These are phyloP conservation scores for Phytopythium sindhum DNA, from an alignment of 352 stramenopile genomes.

Conservation along the genomic window DNA sequence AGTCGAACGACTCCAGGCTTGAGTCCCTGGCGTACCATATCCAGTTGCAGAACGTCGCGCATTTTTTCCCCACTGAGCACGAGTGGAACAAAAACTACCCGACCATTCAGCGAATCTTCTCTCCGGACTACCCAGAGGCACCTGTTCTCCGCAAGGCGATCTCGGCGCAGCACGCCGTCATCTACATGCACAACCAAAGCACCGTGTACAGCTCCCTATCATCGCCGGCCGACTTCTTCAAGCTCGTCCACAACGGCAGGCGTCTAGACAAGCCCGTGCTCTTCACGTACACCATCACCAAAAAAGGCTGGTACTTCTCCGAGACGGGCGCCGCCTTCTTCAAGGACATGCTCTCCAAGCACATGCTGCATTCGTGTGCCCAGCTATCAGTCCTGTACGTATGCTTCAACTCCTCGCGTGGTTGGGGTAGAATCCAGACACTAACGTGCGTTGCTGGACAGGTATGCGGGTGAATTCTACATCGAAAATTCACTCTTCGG, in stretches of 20 bases:
- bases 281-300: constrained; percentile 33
- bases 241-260: constrained; percentile 19
- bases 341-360: constrained; percentile 37
- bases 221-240: constrained; percentile 22
- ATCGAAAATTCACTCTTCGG: constrained; percentile 16
- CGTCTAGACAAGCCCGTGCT: constrained; percentile 26
- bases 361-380: constrained; percentile 31
- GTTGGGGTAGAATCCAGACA: background rate
- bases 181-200: constrained; percentile 23
- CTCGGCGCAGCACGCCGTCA: constrained; percentile 18
- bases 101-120: constrained; percentile 24
- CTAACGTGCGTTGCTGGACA: constrained; percentile 6
- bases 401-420: background rate
- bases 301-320: constrained; percentile 33
- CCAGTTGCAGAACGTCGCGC: constrained; percentile 22
- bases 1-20: constrained; percentile 17
- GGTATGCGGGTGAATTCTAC: constrained; percentile 29
- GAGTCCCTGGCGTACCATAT: constrained; percentile 25
- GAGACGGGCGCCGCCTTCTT: constrained; percentile 33
- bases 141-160: constrained; percentile 21
- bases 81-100: constrained; percentile 34
- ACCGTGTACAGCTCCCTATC: constrained; percentile 16
- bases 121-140: constrained; percentile 20
- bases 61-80: constrained; percentile 17
- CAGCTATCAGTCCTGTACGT: constrained; percentile 15